Percentiles rank a stretch among this genome's conserved stretches.
These are phyloP conservation scores for Calonectria hongkongensis DNA, from an alignment of 2,329 filamentous ascomycete species.

Conservation along the genomic window DNA sequence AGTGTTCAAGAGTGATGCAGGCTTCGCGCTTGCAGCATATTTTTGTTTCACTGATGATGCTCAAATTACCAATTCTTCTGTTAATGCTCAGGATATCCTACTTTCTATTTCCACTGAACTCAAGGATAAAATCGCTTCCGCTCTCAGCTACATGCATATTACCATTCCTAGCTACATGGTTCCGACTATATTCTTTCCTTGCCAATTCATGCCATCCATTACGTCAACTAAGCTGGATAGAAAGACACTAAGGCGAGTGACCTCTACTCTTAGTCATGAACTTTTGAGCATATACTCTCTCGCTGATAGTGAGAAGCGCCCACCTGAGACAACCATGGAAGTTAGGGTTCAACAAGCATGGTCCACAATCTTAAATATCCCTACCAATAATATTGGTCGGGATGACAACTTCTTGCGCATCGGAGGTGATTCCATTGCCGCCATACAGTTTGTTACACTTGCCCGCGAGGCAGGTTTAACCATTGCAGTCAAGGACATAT, in stretches of 20 bases:
- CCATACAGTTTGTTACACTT: conserved; percentile 50
- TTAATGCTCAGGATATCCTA: not conserved
- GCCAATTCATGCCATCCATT: conserved; percentile 17
- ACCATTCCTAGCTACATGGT: conserved; percentile 14
- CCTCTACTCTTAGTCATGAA: conserved; percentile 28
- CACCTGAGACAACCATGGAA: conserved; percentile 10
- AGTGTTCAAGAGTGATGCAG: not conserved
- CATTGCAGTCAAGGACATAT: conserved; percentile 31
- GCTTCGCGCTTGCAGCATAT: not conserved
- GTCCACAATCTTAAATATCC: conserved; percentile 53
- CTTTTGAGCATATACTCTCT: conserved; percentile 37
- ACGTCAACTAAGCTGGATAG: conserved; percentile 23
- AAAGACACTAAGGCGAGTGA: conserved; percentile 8
- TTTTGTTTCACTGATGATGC: conserved; percentile 3
- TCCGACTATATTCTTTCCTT: conserved; percentile 16
- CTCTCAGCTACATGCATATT: not conserved
- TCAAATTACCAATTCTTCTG: not conserved
- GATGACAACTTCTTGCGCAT: conserved; percentile 28
- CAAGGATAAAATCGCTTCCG: not conserved
- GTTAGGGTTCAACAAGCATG: conserved; percentile 58
- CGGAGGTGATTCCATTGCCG: conserved; percentile 35
- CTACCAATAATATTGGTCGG: conserved; percentile 50
- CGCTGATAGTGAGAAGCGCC: conserved; percentile 12
- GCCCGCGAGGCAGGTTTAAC: conserved; percentile 18
- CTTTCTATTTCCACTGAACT: conserved; percentile 2